Percentiles rank a stretch among this genome's conserved stretches.
Evolutionary conservation across 106 monocot genomes (phyloP).

Genomic region (Chionographis japonica): DNA sequence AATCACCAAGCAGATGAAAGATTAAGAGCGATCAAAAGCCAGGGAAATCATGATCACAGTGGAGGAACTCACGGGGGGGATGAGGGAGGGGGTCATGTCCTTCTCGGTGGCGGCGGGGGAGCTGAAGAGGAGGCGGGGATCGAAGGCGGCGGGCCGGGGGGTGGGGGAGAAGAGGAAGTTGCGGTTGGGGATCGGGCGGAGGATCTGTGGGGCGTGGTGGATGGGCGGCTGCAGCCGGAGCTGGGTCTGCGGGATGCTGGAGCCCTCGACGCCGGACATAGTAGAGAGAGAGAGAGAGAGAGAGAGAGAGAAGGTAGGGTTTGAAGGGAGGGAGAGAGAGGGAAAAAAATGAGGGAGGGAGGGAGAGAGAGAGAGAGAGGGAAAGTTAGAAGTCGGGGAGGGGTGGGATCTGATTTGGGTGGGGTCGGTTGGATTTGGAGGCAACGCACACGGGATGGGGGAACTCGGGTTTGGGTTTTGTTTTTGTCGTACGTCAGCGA

Average conservation of each 20-base stretch:
- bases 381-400: not conserved
- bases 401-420: not conserved
- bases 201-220: constrained; percentile 16
- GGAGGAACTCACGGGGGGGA: not conserved
- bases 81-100: not conserved
- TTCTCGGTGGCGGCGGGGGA: not conserved
- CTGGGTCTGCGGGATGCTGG: constrained; percentile 18
- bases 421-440: not conserved
- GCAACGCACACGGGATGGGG: not conserved
- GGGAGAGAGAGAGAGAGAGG: constrained; percentile 12
- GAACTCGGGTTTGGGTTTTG: not conserved
- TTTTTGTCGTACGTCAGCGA: not conserved
- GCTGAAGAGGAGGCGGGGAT: not conserved
- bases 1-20: not conserved
- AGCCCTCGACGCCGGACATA: constrained; percentile 27
- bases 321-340: constrained; percentile 29
- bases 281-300: constrained; percentile 1
- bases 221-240: constrained; percentile 5
- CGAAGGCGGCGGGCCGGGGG: not conserved
- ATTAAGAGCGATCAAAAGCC: not conserved
- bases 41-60: no score
- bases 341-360: constrained; percentile 1
- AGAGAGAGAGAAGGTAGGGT: constrained; percentile 21
- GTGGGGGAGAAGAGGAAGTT: constrained; percentile 19
- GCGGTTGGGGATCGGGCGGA: constrained; percentile 16